These are phyloP conservation scores for Veloboletus limbatus DNA, from an alignment of 1,284 basidiomycete species.

Conservation along the genomic window DNA sequence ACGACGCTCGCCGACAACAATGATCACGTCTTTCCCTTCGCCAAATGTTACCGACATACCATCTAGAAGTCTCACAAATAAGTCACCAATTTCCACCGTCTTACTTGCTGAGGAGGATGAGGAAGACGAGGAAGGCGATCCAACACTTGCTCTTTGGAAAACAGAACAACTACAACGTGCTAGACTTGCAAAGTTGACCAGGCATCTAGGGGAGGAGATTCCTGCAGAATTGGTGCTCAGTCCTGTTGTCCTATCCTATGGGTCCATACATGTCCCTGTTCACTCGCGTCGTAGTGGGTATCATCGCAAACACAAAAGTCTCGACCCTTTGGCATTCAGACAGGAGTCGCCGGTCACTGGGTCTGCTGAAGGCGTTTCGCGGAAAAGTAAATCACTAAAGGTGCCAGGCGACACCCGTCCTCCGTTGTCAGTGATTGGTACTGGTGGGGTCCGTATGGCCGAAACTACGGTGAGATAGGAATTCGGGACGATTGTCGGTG, in stretches of 20 bases:
- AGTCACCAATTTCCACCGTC: constrained; percentile 11
- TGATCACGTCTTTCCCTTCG: constrained; percentile 13
- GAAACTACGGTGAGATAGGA: constrained; percentile 13
- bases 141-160: constrained; percentile 7
- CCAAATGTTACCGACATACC: constrained; percentile 8
- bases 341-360: not conserved
- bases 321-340: constrained; percentile 9
- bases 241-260: constrained; percentile 3
- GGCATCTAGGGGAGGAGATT: constrained; percentile 40
- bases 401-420: not conserved
- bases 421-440: not conserved
- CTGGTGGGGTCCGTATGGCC: not conserved
- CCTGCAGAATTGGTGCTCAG: constrained; percentile 37
- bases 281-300: not conserved
- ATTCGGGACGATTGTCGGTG: not conserved
- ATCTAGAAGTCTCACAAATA: constrained; percentile 16
- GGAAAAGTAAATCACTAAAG: constrained; percentile 14
- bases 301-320: constrained; percentile 17
- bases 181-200: constrained; percentile 40
- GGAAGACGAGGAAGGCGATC: constrained; percentile 8
- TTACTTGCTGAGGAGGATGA: constrained; percentile 9
- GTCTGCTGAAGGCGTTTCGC: not conserved
- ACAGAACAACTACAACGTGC: constrained; percentile 32
- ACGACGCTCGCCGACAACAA: constrained; percentile 1
- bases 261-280: not conserved